Evolutionary conservation across 805 yeast genomes (phyloP).

Genomic region (Myxozyma melibiosi): DNA sequence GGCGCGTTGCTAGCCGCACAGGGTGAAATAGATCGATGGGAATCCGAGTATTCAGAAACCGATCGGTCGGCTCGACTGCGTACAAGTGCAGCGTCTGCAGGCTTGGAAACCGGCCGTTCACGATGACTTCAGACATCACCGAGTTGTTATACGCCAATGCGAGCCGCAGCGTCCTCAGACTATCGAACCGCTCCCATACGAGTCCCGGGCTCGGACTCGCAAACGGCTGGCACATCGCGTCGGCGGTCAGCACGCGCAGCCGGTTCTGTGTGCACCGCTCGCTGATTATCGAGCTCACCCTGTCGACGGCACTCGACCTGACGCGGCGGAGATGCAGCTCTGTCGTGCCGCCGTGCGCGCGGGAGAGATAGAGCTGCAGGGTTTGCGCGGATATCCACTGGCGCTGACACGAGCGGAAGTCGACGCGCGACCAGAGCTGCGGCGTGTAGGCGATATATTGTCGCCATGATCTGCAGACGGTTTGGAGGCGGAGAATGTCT

Average conservation of each 20-base stretch:
- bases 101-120: conserved; percentile 3
- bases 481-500: conserved; percentile 3
- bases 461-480: conserved; percentile 13
- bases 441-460: neutral
- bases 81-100: neutral
- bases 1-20: neutral
- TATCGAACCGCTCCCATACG: neutral
- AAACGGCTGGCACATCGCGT: neutral
- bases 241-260: neutral
- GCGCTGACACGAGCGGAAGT: conserved; percentile 9
- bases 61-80: neutral
- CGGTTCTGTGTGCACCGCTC: neutral
- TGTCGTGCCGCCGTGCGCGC: neutral
- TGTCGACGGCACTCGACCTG: neutral
- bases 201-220: neutral
- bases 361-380: neutral
- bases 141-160: too few relatives aligned
- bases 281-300: neutral
- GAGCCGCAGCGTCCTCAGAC: neutral
- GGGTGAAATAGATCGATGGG: conserved; percentile 3
- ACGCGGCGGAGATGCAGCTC: neutral
- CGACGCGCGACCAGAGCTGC: conserved; percentile 14
- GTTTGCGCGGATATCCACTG: neutral
- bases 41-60: neutral
- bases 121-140: neutral